Evolutionary conservation across 2,329 filamentous ascomycete genomes (phyloP).

Genomic region (Claviceps pusilla): DNA sequence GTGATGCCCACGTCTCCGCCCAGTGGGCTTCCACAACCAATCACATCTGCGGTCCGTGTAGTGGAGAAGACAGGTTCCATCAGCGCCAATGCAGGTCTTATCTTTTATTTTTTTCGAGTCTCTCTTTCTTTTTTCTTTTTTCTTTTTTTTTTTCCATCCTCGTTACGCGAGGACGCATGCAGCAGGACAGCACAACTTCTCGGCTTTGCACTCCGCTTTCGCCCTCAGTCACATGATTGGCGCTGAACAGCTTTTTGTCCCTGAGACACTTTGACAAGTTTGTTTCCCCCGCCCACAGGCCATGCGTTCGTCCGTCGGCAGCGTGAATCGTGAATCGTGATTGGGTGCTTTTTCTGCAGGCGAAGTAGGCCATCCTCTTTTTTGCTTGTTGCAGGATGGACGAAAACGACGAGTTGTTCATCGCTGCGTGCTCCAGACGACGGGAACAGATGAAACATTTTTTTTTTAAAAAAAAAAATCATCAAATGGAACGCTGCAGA

Average conservation of each 20-base stretch:
- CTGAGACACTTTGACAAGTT: background rate
- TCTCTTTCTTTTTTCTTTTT: too few relatives aligned
- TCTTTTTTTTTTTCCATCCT: too few relatives aligned
- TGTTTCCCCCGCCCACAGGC: background rate
- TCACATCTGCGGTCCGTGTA: background rate
- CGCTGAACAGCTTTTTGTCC: background rate
- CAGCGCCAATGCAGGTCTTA: background rate
- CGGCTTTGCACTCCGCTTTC: background rate
- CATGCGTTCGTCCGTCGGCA: background rate
- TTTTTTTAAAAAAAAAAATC: too few relatives aligned
- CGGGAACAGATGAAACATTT: too few relatives aligned
- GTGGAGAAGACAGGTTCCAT: background rate
- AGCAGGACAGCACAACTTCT: background rate
- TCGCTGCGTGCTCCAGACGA: too few relatives aligned
- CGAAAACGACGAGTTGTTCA: too few relatives aligned
- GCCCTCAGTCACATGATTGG: background rate
- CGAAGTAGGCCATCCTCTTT: too few relatives aligned
- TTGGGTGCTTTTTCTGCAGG: background rate
- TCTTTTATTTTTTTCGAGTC: background rate
- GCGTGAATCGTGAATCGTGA: background rate
- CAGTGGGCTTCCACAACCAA: background rate
- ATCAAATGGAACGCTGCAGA: background rate
- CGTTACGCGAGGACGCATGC: background rate
- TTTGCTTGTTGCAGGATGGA: too few relatives aligned
- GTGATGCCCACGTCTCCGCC: background rate